These are phyloP conservation scores for Coelastrella sp. DNA, from an alignment of 139 green algal species.

Conservation along the genomic window DNA sequence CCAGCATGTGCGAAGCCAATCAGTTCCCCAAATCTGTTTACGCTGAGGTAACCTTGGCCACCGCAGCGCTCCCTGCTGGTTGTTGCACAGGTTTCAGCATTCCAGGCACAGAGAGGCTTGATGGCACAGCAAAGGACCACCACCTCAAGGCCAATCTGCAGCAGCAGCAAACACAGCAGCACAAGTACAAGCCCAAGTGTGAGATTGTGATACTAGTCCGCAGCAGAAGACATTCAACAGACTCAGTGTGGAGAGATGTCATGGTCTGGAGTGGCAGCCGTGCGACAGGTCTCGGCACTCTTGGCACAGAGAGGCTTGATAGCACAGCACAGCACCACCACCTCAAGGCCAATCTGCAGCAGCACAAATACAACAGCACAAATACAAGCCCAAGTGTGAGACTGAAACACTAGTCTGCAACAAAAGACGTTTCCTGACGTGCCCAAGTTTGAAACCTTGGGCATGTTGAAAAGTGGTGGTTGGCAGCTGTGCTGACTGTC, in stretches of 20 bases:
- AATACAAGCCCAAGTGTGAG: no score
- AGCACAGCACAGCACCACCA: slow-evolving; percentile 92
- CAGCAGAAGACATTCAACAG: no score
- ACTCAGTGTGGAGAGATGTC: no score
- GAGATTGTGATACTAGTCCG: no score
- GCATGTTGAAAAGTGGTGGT: no score
- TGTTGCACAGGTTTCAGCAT: slow-evolving; percentile 66
- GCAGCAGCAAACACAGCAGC: neutral
- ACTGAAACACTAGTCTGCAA: no score
- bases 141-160: slow-evolving; percentile 66
- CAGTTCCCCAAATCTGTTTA: slow-evolving; percentile 90
- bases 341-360: slow-evolving; percentile 59
- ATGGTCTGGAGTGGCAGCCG: no score
- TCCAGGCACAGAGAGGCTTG: slow-evolving; percentile 95
- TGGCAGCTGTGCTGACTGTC: no score
- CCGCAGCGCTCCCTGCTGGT: slow-evolving; percentile 49
- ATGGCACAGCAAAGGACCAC: slow-evolving; percentile 95
- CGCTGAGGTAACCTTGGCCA: slow-evolving; percentile 90
- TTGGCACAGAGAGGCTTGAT: slow-evolving; percentile 96
- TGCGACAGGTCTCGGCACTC: slow-evolving; percentile 77
- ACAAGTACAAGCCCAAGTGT: neutral
- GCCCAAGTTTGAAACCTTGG: no score
- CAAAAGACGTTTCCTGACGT: no score
- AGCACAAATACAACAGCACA: neutral
- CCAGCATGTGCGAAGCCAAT: slow-evolving; percentile 94